A percentile compares a stretch with the other conserved stretches of the same genome.
Evolutionary conservation across 2,329 filamentous ascomycete species (phyloP).

Genomic region (Monilinia polystroma): DNA sequence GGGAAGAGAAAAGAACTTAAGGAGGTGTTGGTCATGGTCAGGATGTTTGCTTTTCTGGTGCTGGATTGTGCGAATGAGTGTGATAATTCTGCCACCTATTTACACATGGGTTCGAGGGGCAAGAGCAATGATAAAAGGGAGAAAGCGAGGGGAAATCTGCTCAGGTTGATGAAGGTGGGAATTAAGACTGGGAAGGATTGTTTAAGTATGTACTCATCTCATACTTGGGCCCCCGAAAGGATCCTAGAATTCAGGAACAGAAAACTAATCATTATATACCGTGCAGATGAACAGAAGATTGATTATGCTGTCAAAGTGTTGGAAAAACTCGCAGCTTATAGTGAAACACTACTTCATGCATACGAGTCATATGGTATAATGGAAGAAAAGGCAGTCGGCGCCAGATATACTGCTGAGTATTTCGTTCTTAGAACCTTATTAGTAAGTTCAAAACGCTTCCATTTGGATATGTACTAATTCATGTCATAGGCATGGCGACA

Average conservation of each 20-base stretch:
- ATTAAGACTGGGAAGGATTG: conserved; percentile 65
- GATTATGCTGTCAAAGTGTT: conserved; percentile 61
- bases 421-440: conserved; percentile 48
- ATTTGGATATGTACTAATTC: not conserved
- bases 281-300: conserved; percentile 45
- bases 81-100: not conserved
- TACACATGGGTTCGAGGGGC: too few species aligned
- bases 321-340: conserved; percentile 60
- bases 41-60: conserved; percentile 64
- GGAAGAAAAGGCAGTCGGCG: conserved; percentile 37
- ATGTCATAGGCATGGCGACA: conserved; percentile 69
- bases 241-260: not conserved
- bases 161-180: conserved; percentile 64
- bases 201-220: conserved; percentile 49
- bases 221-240: not conserved
- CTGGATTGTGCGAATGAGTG: conserved; percentile 55
- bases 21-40: conserved; percentile 40
- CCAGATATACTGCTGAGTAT: conserved; percentile 38
- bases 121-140: conserved; percentile 30
- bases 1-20: not conserved
- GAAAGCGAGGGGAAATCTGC: conserved; percentile 42
- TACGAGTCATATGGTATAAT: conserved; percentile 32
- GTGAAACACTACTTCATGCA: conserved; percentile 44
- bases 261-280: not conserved
- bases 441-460: conserved; percentile 45